Evolutionary conservation across 1,139 yeast species (phyloP).

Genomic region (Hansenula sp.): DNA sequence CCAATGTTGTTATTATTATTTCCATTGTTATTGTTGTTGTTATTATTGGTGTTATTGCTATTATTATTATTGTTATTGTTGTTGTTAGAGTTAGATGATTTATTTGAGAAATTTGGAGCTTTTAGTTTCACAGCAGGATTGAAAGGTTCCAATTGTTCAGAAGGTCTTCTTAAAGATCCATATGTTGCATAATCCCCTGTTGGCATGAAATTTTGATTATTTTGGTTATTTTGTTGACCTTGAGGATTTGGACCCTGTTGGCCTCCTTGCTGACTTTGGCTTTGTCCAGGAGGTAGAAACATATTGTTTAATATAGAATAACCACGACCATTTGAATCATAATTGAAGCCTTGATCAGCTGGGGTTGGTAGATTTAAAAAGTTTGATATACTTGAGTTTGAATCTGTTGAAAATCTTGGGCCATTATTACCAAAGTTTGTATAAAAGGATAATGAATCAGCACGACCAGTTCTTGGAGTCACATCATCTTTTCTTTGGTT

Average conservation of each 20-base stretch:
- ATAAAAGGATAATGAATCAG: constrained; percentile 23
- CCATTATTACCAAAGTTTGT: constrained; percentile 19
- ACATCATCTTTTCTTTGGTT: constrained; percentile 2
- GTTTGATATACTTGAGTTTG: constrained; percentile 23
- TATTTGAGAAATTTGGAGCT: constrained; percentile 27
- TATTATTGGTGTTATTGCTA: constrained; percentile 14
- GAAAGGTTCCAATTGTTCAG: constrained; percentile 43
- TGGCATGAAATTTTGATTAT: constrained; percentile 10
- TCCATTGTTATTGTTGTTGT: constrained; percentile 11
- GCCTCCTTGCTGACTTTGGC: not conserved
- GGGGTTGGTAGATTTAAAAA: constrained; percentile 17
- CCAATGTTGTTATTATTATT: not conserved
- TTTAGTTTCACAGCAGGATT: constrained; percentile 29
- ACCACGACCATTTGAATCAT: constrained; percentile 29
- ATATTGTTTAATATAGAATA: constrained; percentile 31
- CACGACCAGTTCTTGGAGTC: constrained; percentile 14
- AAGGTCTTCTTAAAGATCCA: constrained; percentile 31
- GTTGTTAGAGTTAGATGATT: constrained; percentile 9
- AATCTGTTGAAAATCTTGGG: constrained; percentile 23
- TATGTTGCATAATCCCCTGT: constrained; percentile 14
- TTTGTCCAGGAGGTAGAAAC: constrained; percentile 18
- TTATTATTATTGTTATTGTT: constrained; percentile 7
- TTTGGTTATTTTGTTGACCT: constrained; percentile 3
- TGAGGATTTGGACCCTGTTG: not conserved
- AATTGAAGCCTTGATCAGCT: constrained; percentile 11